phyloP scores from a whole-genome alignment of 2,329 filamentous ascomycete genomes.

The Paraconiothyrium brasiliense region DNA sequence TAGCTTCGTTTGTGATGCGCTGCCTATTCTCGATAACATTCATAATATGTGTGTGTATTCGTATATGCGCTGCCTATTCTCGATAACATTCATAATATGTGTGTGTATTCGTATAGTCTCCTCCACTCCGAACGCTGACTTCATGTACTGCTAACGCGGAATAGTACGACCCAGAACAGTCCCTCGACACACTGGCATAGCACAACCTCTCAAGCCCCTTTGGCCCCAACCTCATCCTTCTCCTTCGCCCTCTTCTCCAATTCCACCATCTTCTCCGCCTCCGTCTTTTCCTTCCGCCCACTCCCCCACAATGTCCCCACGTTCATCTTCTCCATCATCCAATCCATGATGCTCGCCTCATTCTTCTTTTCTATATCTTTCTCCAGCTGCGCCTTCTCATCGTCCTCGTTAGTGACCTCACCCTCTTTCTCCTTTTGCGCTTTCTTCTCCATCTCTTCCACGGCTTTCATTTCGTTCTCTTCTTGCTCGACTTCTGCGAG shows the following conservation, averaged over 20 bases:
- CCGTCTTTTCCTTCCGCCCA: constrained; percentile 24
- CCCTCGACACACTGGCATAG: too few species aligned
- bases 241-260: constrained; percentile 23
- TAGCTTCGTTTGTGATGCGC: too few species aligned
- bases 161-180: neutral
- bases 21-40: too few species aligned
- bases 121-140: too few species aligned
- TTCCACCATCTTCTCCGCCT: constrained; percentile 33
- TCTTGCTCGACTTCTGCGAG: constrained; percentile 57
- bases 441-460: constrained; percentile 56
- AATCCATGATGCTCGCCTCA: constrained; percentile 54
- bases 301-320: constrained; percentile 28
- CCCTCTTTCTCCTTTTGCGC: constrained; percentile 46
- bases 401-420: constrained; percentile 35
- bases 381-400: constrained; percentile 52
- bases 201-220: neutral
- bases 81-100: too few species aligned
- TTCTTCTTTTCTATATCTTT: constrained; percentile 56
- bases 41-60: too few species aligned
- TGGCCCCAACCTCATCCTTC: constrained; percentile 4
- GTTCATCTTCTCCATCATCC: constrained; percentile 55
- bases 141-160: too few species aligned
- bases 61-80: too few species aligned
- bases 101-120: too few species aligned
- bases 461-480: constrained; percentile 54